phyloP scores from a whole-genome alignment of 2,329 filamentous ascomycete genomes.

The Aspergillus awamori region DNA sequence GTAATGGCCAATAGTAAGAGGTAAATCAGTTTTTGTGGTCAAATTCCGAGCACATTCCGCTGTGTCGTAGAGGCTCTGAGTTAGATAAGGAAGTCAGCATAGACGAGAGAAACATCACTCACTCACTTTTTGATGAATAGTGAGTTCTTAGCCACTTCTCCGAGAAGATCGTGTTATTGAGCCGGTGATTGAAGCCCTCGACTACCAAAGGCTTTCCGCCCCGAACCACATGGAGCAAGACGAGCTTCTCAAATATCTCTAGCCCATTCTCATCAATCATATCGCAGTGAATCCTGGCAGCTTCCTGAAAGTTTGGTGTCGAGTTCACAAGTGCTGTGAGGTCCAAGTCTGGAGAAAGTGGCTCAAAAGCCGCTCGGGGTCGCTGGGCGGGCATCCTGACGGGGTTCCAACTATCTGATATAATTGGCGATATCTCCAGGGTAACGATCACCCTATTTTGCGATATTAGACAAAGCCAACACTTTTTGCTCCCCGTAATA shows the following conservation, averaged over 20 bases:
- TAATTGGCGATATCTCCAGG: neutral
- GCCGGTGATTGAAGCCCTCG: constrained; percentile 77
- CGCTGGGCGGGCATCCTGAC: constrained; percentile 73
- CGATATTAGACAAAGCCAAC: neutral
- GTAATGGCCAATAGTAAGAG: constrained; percentile 88
- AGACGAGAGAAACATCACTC: constrained; percentile 30
- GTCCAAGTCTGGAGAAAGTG: constrained; percentile 83
- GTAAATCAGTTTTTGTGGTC: constrained; percentile 69
- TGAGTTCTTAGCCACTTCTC: constrained; percentile 77
- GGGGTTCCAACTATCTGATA: neutral
- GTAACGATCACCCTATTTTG: neutral
- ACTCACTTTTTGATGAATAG: constrained; percentile 75
- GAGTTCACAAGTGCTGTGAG: constrained; percentile 73
- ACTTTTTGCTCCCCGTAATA: neutral
- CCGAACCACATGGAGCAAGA: constrained; percentile 78
- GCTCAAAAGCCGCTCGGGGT: constrained; percentile 87
- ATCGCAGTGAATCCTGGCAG: constrained; percentile 74
- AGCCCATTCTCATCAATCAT: constrained; percentile 77
- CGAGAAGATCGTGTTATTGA: constrained; percentile 79
- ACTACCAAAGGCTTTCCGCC: constrained; percentile 88
- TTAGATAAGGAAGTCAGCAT: constrained; percentile 19
- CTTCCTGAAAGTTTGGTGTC: constrained; percentile 84
- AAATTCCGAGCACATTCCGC: constrained; percentile 87
- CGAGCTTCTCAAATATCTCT: constrained; percentile 81
- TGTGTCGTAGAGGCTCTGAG: constrained; percentile 37